Conservation (phyloP, 169 alveolate genomes). For the Cryptosporidium ryanae region DNA sequence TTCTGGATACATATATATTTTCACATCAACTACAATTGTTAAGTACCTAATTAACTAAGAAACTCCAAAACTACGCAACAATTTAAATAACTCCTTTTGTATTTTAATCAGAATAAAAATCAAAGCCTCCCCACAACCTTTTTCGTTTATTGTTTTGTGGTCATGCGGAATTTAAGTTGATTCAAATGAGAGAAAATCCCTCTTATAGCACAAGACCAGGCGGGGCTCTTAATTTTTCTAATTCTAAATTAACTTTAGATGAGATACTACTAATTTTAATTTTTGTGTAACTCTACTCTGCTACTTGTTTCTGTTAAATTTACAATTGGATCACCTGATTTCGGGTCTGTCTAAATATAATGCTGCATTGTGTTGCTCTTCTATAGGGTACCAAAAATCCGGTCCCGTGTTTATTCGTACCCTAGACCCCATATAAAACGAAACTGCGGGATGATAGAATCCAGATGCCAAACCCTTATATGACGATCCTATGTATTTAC, state of each 20-base stretch:
- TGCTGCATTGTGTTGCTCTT: conserved; percentile 6
- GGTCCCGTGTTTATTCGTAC: conserved; percentile 84
- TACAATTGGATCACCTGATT: not conserved
- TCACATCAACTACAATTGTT: no score
- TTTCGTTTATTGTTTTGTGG: not conserved
- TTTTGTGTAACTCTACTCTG: no score
- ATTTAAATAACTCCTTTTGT: no score
- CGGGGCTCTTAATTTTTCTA: not conserved
- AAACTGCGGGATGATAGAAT: conserved; percentile 85
- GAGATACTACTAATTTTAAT: no score
- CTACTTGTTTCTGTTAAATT: no score
- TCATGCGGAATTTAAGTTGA: conserved; percentile 32
- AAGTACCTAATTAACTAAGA: no score
- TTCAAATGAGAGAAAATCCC: not conserved
- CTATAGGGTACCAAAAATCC: conserved; percentile 79
- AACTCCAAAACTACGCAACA: no score
- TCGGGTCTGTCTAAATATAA: conserved; percentile 7
- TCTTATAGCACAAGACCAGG: not conserved
- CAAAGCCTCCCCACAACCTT: conserved; percentile 40
- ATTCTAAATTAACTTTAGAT: not conserved
- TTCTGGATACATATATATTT: not conserved
- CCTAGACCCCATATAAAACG: conserved; percentile 83
- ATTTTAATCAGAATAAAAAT: no score
- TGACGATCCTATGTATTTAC: conserved; percentile 71
- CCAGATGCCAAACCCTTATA: conserved; percentile 78